Evolutionary conservation across 1,139 yeast genomes (phyloP), one percentile per base, ranked within the genome.

Genomic region (Blastobotrys proliferans): DNA sequence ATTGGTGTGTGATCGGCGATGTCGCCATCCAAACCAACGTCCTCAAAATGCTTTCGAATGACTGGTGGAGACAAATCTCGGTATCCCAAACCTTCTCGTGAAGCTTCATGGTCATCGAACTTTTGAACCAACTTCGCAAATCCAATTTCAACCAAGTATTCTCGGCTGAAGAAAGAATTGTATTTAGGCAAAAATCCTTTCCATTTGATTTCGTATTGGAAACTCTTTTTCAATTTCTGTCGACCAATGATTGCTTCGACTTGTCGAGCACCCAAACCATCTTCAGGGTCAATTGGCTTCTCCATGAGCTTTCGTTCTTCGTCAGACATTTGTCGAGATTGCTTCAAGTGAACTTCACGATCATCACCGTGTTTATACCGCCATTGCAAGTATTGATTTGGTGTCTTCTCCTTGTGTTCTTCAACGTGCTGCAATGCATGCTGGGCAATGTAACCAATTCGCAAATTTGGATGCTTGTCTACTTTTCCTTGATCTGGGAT

Each of bases 361-460:
- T 92, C 98, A 64, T 92, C 98, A 64, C 98, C 98, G 58, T 88
- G 86, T 64, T 86, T 80, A 67, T 90, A 92, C 70, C 98, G 82
- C 98, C 98, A 92, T 72, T 92, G 98, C 63, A 92, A 74, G 66
- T 92, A 92, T 69, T 92, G 97, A 62, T 88, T 90, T 33, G 98
- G 96, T 13, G 97, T 92, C 72, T 88, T 88, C 66, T 92, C 98
- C 68, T 90, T 87, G 70, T 92, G 98, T 67, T 83, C 83, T 65
- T 92, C 95, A 49, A 92, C 97, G 62, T 92, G 97, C 68, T 88
- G 96, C 61, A 92, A 76, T 22, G 98, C 97, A 58, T 92, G 97
- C 73, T 92, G 98, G 18, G 97, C 97, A 73, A 92, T 92, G 69
- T 92, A 92, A 51, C 97, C 98, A 60, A 92, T 87, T 74, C 98